Percentiles rank a stretch among this genome's conserved stretches.
These are phyloP conservation scores for Penicillium argentinense DNA, from an alignment of 495 filamentous ascomycete species.

Conservation along the genomic window DNA sequence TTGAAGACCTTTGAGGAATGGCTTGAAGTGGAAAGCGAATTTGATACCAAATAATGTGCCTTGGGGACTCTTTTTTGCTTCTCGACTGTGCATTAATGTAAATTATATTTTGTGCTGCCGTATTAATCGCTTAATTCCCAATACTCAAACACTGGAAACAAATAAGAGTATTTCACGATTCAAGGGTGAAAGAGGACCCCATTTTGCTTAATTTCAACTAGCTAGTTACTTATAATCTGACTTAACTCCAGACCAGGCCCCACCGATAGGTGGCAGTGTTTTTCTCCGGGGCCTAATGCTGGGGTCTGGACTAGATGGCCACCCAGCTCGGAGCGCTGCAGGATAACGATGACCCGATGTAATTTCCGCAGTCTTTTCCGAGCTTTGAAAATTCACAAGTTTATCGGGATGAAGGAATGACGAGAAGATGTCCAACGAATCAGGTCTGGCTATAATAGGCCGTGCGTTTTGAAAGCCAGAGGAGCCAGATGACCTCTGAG, in stretches of 20 bases:
- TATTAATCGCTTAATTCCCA: too few relatives aligned
- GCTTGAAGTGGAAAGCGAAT: conserved; percentile 56
- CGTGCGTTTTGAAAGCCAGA: too few relatives aligned
- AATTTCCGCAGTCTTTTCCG: background rate
- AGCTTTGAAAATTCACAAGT: background rate
- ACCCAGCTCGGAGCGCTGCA: background rate
- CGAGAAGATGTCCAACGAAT: background rate
- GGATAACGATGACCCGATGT: background rate
- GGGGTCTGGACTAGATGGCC: background rate
- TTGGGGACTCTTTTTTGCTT: too few relatives aligned
- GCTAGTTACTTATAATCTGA: background rate
- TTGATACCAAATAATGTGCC: conserved; percentile 9
- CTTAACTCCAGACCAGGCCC: conserved; percentile 1
- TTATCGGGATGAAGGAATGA: background rate
- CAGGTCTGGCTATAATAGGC: background rate
- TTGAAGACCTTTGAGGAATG: conserved; percentile 36
- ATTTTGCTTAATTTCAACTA: too few relatives aligned
- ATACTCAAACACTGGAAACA: too few relatives aligned
- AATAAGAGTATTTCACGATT: too few relatives aligned
- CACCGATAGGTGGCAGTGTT: background rate
- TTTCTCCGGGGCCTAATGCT: background rate
- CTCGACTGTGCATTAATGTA: too few relatives aligned
- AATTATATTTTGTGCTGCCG: too few relatives aligned
- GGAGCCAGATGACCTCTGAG: too few relatives aligned
- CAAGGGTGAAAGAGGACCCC: too few relatives aligned